A percentile compares a stretch with the other conserved stretches of the same genome.
phyloP scores from a whole-genome alignment of 2,329 filamentous ascomycete species.

The Colletotrichum eleusines region DNA sequence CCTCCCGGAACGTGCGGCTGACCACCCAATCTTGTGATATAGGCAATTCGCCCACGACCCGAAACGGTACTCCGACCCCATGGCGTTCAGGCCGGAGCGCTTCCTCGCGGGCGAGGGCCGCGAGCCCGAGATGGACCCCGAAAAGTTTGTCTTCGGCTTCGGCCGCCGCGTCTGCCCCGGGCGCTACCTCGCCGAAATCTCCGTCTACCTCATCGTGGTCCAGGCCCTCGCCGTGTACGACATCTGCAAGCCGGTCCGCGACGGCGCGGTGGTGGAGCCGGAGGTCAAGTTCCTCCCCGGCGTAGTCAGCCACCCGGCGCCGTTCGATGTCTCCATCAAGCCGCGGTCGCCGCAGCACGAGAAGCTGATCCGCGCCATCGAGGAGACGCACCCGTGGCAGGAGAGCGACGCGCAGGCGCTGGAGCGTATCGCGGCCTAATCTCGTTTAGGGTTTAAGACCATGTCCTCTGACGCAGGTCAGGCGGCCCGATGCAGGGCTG shows the following conservation, averaged over 20 bases:
- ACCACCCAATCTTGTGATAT: neutral
- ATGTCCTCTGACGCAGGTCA: too few relatives aligned
- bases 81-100: constrained; percentile 50
- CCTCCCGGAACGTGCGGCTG: neutral
- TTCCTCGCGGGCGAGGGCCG: constrained; percentile 45
- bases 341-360: constrained; percentile 37
- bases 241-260: constrained; percentile 51
- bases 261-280: constrained; percentile 51
- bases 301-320: constrained; percentile 36
- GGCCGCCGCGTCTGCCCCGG: constrained; percentile 45
- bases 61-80: constrained; percentile 67
- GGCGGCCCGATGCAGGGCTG: too few relatives aligned
- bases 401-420: constrained; percentile 31
- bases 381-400: constrained; percentile 37
- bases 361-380: constrained; percentile 36
- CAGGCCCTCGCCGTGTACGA: constrained; percentile 61
- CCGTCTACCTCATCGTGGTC: constrained; percentile 48
- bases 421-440: neutral
- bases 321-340: constrained; percentile 30
- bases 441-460: too few relatives aligned
- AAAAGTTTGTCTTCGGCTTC: constrained; percentile 41
- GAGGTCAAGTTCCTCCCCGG: constrained; percentile 25
- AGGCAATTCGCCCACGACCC: constrained; percentile 66
- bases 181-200: constrained; percentile 42
- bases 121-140: constrained; percentile 42